phyloP scores from a whole-genome alignment of 73 alveolate species.

The Tetrahymena borealis region DNA sequence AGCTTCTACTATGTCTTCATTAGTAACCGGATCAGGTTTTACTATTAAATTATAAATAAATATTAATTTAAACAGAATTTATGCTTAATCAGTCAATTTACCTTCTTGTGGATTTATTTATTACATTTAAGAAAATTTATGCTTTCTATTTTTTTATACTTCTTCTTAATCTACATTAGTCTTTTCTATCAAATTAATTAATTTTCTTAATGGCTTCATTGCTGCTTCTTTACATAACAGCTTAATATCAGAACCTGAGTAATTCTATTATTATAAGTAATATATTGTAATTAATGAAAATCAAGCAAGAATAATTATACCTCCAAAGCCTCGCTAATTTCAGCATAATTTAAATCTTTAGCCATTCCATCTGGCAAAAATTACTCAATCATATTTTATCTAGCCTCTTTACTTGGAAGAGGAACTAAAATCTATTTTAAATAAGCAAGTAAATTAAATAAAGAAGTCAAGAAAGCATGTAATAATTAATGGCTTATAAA shows the following conservation, averaged over 20 bases:
- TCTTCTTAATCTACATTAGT: slow-evolving; percentile 11
- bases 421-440: slow-evolving; percentile 64
- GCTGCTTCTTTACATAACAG: slow-evolving; percentile 98
- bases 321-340: neutral
- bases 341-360: slow-evolving; percentile 65
- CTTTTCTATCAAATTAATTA: slow-evolving; percentile 53
- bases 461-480: too few species aligned
- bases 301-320: neutral
- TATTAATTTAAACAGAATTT: neutral
- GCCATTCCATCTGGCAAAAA: slow-evolving; percentile 66
- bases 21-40: slow-evolving; percentile 80
- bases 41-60: neutral
- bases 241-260: slow-evolving; percentile 94
- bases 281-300: neutral
- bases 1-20: slow-evolving; percentile 80
- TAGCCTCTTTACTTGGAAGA: slow-evolving; percentile 85
- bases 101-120: neutral
- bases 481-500: too few species aligned
- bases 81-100: neutral
- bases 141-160: neutral
- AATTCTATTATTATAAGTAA: slow-evolving; percentile 79
- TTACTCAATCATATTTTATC: slow-evolving; percentile 72
- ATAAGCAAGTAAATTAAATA: neutral
- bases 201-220: slow-evolving; percentile 84
- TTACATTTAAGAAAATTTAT: neutral